Conservation (phyloP, 1,139 yeast species). For the Sugiyamaella japonica region DNA sequence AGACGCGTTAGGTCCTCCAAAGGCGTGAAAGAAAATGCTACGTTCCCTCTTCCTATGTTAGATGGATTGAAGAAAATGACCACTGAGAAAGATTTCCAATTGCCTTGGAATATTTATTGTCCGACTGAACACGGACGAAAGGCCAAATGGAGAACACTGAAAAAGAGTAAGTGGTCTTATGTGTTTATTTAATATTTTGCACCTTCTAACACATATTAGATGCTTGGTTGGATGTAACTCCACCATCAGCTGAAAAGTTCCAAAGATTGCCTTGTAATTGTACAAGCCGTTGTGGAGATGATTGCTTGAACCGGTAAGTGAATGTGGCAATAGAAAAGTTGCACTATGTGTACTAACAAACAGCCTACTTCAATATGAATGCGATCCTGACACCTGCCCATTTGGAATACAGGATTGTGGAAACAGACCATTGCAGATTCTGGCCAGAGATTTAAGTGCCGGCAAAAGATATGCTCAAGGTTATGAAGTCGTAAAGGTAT, state of each 20-base stretch:
- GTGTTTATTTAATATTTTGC: background rate
- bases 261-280: conserved; percentile 38
- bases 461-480: conserved; percentile 38
- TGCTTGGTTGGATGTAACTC: conserved; percentile 33
- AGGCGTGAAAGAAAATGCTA: conserved; percentile 15
- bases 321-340: background rate
- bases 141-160: conserved; percentile 38
- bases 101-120: conserved; percentile 42
- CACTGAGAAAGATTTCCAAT: conserved; percentile 31
- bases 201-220: conserved; percentile 22
- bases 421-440: conserved; percentile 40
- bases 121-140: conserved; percentile 36
- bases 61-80: conserved; percentile 22
- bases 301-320: conserved; percentile 38
- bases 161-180: conserved; percentile 29
- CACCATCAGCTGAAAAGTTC: conserved; percentile 25
- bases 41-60: conserved; percentile 32
- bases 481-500: conserved; percentile 38
- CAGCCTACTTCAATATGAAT: conserved; percentile 41
- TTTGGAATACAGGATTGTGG: conserved; percentile 42
- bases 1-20: conserved; percentile 10
- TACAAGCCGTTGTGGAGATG: conserved; percentile 38
- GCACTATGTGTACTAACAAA: background rate
- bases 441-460: conserved; percentile 26
- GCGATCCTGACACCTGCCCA: conserved; percentile 41